Evolutionary conservation across 1,139 yeast genomes (phyloP).

Genomic region (Yarrowia galli): DNA sequence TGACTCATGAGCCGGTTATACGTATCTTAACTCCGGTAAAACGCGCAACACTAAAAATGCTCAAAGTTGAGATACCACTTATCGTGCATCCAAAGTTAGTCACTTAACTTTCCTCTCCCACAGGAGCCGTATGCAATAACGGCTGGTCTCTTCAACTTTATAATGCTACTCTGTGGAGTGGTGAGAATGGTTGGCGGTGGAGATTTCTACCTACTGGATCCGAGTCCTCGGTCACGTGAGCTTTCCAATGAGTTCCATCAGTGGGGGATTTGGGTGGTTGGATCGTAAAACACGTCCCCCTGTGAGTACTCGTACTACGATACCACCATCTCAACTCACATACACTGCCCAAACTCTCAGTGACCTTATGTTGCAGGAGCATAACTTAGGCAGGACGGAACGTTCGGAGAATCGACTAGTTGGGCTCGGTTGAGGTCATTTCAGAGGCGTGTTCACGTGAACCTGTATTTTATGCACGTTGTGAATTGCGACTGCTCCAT

Average conservation of each 20-base stretch:
- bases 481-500: not conserved
- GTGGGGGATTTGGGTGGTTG: too few relatives aligned
- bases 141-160: not conserved
- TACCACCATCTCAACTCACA: too few relatives aligned
- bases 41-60: too few relatives aligned
- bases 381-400: not conserved
- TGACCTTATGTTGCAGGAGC: constrained; percentile 25
- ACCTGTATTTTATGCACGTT: not conserved
- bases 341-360: not conserved
- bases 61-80: not conserved
- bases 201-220: not conserved
- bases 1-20: too few relatives aligned
- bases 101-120: not conserved
- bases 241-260: not conserved
- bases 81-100: too few relatives aligned
- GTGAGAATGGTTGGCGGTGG: not conserved
- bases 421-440: too few relatives aligned
- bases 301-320: too few relatives aligned
- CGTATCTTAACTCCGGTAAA: not conserved
- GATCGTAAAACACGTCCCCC: too few relatives aligned
- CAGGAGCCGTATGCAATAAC: constrained; percentile 9
- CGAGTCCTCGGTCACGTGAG: not conserved
- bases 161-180: constrained; percentile 9
- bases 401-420: too few relatives aligned
- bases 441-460: not conserved